phyloP scores from a whole-genome alignment of 495 filamentous ascomycete species.

The Barbatosphaeria neglecta region DNA sequence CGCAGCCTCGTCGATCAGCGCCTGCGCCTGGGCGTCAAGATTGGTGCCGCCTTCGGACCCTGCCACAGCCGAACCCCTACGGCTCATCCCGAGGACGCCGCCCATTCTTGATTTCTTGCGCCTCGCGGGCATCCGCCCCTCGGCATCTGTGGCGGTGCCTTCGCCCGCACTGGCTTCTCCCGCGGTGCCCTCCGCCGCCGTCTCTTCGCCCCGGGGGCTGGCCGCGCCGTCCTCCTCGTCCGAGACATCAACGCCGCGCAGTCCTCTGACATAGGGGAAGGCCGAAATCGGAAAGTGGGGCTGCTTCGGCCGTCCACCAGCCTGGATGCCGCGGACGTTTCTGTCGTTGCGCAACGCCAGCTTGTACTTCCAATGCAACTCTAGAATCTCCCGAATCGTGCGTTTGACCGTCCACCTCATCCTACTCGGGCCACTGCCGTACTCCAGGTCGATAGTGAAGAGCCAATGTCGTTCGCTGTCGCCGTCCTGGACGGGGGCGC shows the following conservation, averaged over 20 bases:
- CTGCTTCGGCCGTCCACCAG: slow-evolving; percentile 50
- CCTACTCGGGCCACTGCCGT: slow-evolving; percentile 84
- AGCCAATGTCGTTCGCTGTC: slow-evolving; percentile 70
- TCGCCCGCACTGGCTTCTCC: slow-evolving; percentile 27
- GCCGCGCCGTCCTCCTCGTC: slow-evolving; percentile 69
- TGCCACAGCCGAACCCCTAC: slow-evolving; percentile 16
- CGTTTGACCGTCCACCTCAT: slow-evolving; percentile 97
- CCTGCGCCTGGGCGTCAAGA: slow-evolving; percentile 4
- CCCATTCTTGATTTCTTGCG: slow-evolving; percentile 59
- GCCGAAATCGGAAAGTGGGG: slow-evolving; percentile 81
- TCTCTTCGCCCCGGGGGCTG: slow-evolving; percentile 32
- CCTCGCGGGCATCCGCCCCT: slow-evolving; percentile 22
- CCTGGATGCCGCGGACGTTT: slow-evolving; percentile 39
- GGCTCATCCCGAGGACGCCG: slow-evolving; percentile 22
- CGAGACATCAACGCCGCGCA: slow-evolving; percentile 67
- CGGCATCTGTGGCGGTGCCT: slow-evolving; percentile 27
- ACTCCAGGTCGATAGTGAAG: slow-evolving; percentile 89
- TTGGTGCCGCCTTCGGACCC: slow-evolving; percentile 12
- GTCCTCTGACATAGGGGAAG: slow-evolving; percentile 82
- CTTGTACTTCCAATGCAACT: slow-evolving; percentile 88
- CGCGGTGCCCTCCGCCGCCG: slow-evolving; percentile 29
- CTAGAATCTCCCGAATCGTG: slow-evolving; percentile 78
- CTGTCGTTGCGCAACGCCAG: slow-evolving; percentile 69
- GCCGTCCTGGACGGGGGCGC: slow-evolving; percentile 45
- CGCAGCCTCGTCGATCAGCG: slow-evolving; percentile 13